Evolutionary conservation across 176 grass and related monocot genomes (phyloP).

Genomic region (Lolium multiflorum): DNA sequence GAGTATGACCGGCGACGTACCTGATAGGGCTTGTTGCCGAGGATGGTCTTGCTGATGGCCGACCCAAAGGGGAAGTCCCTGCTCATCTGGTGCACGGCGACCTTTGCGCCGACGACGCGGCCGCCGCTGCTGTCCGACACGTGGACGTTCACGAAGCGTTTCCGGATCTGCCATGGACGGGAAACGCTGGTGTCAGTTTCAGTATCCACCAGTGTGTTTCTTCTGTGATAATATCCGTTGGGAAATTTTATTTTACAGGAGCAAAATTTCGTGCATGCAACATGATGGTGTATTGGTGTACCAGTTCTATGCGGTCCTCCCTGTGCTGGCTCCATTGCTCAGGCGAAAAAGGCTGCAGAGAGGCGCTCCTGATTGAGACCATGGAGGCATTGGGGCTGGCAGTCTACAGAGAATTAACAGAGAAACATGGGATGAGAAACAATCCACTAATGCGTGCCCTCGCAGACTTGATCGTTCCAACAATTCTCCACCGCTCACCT

Average conservation of each 20-base stretch:
- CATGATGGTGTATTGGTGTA: slow-evolving; percentile 22
- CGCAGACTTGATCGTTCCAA: too few species aligned
- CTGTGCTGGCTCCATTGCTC: slow-evolving; percentile 81
- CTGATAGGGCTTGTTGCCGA: slow-evolving; percentile 73
- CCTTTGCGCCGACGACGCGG: slow-evolving; percentile 49
- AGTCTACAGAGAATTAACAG: slow-evolving; percentile 16
- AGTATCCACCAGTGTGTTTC: background rate
- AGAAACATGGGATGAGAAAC: too few species aligned
- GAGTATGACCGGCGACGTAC: background rate
- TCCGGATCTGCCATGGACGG: slow-evolving; percentile 50
- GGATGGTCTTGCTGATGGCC: slow-evolving; percentile 63
- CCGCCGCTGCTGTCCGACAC: slow-evolving; percentile 56
- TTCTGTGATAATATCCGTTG: background rate
- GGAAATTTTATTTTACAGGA: background rate
- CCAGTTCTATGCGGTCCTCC: slow-evolving; percentile 67
- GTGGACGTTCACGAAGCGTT: slow-evolving; percentile 67
- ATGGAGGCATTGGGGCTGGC: slow-evolving; percentile 58
- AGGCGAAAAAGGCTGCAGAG: slow-evolving; percentile 67
- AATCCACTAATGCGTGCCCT: too few species aligned
- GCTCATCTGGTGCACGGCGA: slow-evolving; percentile 62
- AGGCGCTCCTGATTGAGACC: slow-evolving; percentile 67
- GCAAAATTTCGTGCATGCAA: background rate
- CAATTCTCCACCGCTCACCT: too few species aligned
- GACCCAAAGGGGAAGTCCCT: slow-evolving; percentile 79
- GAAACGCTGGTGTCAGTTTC: background rate